Conservation (phyloP, 1,284 basidiomycete species). For the Xerocomus nothofagi region DNA sequence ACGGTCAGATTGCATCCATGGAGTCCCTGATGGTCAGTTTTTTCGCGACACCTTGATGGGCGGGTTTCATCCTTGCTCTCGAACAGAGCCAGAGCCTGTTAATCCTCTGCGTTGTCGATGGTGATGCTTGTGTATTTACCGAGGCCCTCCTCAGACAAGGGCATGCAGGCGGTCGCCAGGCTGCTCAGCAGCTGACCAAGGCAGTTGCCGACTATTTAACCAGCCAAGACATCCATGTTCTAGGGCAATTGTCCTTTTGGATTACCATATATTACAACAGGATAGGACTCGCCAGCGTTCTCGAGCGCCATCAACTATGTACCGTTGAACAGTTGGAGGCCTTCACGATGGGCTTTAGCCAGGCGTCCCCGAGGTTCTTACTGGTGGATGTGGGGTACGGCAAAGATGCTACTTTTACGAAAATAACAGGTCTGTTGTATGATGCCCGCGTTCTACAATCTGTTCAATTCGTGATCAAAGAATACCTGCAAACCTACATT, state of each 20-base stretch:
- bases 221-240: constrained; percentile 54
- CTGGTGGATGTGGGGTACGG: constrained; percentile 72
- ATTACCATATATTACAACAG: constrained; percentile 71
- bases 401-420: constrained; percentile 63
- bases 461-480: constrained; percentile 39
- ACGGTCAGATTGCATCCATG: constrained; percentile 56
- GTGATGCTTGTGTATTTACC: constrained; percentile 67
- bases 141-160: constrained; percentile 58
- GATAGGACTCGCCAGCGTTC: constrained; percentile 48
- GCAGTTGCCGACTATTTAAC: constrained; percentile 63
- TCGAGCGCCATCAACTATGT: constrained; percentile 55
- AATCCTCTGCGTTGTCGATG: constrained; percentile 73
- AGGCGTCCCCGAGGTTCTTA: constrained; percentile 65
- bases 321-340: constrained; percentile 62
- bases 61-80: constrained; percentile 11
- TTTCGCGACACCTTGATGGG: not conserved
- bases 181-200: constrained; percentile 66
- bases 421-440: constrained; percentile 63
- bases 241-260: constrained; percentile 67
- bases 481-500: constrained; percentile 73
- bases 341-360: constrained; percentile 69
- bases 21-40: constrained; percentile 54
- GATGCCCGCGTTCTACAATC: not conserved
- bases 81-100: constrained; percentile 59
- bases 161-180: constrained; percentile 62